phyloP scores from a whole-genome alignment of 1,284 basidiomycete species.

The Rhodotorula sp. region DNA sequence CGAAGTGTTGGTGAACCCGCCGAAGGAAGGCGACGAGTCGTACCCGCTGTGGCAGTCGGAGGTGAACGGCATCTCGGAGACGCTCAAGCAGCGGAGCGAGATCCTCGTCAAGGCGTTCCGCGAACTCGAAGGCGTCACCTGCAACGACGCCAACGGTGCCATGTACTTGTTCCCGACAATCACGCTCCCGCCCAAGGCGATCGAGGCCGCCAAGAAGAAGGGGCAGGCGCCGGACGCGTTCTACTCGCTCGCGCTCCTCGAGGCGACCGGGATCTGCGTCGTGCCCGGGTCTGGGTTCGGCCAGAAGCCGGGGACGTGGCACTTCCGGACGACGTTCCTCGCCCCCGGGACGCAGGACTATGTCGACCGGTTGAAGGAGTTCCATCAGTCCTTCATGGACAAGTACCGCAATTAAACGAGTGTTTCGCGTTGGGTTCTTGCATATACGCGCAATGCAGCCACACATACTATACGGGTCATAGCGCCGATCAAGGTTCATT shows the following conservation, averaged over 20 bases:
- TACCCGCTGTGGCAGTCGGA: constrained; percentile 77
- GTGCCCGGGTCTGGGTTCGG: constrained; percentile 90
- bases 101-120: constrained; percentile 75
- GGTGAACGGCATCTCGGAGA: constrained; percentile 71
- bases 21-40: constrained; percentile 67
- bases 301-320: constrained; percentile 79
- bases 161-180: constrained; percentile 82
- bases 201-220: constrained; percentile 65
- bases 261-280: constrained; percentile 79
- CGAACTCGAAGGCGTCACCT: constrained; percentile 72
- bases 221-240: constrained; percentile 82
- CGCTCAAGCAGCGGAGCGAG: constrained; percentile 67
- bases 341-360: constrained; percentile 71
- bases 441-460: not conserved
- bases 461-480: not conserved
- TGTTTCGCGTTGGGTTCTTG: no score
- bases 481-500: not conserved
- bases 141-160: constrained; percentile 84
- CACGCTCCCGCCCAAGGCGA: constrained; percentile 66
- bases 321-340: constrained; percentile 61
- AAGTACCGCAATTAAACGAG: constrained; percentile 55
- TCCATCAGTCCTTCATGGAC: constrained; percentile 73
- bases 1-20: constrained; percentile 84
- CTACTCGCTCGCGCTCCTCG: constrained; percentile 77
- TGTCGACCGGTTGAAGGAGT: constrained; percentile 74